These are phyloP conservation scores for Talaromyces funiculosus DNA, from an alignment of 2,329 filamentous ascomycete species.

Conservation along the genomic window DNA sequence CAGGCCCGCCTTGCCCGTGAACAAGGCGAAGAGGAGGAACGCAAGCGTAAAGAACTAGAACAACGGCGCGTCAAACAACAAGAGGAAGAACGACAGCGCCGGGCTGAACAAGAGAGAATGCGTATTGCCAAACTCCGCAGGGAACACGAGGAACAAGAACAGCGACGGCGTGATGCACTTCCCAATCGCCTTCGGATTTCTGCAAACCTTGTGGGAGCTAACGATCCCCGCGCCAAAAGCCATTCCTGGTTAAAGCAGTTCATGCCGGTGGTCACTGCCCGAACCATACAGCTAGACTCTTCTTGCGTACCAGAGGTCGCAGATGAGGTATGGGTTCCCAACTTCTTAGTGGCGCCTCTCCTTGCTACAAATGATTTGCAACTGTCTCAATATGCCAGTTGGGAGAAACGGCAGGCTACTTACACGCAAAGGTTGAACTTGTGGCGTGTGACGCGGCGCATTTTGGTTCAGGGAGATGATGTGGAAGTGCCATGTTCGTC, in stretches of 20 bases:
- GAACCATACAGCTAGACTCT: constrained; percentile 39
- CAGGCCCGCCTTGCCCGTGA: constrained; percentile 33
- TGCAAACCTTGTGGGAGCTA: constrained; percentile 41
- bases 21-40: constrained; percentile 40
- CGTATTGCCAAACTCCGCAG: constrained; percentile 40
- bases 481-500: constrained; percentile 32
- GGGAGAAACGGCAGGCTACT: constrained; percentile 42
- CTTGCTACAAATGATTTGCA: constrained; percentile 47
- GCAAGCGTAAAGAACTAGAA: constrained; percentile 38
- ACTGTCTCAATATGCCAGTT: constrained; percentile 43
- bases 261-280: constrained; percentile 42
- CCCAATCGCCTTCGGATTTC: constrained; percentile 41
- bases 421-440: constrained; percentile 40
- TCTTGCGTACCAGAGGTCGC: constrained; percentile 30
- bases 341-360: constrained; percentile 45
- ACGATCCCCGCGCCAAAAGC: constrained; percentile 38
- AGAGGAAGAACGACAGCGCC: constrained; percentile 43
- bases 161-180: constrained; percentile 41
- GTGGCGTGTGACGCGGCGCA: constrained; percentile 44
- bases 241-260: constrained; percentile 42
- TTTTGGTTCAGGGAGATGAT: constrained; percentile 40
- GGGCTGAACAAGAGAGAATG: constrained; percentile 37
- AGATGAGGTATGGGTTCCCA: constrained; percentile 45
- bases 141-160: constrained; percentile 43
- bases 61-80: constrained; percentile 40